phyloP scores from a whole-genome alignment of 768 basidiomycete species.

The Pleurotus tuber-regium region DNA sequence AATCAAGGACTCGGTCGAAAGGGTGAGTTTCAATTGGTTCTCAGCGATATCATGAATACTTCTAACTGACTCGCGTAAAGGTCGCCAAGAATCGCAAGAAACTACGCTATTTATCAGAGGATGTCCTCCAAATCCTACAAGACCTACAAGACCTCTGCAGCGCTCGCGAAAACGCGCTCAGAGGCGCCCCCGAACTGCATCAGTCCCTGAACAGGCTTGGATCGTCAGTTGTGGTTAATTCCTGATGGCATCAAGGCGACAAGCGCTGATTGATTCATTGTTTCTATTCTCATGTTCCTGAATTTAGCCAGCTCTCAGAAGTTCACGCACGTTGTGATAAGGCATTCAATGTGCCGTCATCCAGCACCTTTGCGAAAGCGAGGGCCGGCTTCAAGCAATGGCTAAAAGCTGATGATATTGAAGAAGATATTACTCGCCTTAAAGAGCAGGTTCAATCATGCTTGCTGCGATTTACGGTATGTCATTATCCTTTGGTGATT shows the following conservation, averaged over 20 bases:
- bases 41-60: no score
- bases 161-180: neutral
- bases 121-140: neutral
- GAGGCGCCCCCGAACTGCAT: neutral
- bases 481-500: neutral
- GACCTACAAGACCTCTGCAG: neutral
- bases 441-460: neutral
- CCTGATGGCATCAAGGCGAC: no score
- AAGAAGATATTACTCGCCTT: neutral
- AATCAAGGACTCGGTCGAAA: constrained; percentile 5
- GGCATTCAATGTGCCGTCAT: neutral
- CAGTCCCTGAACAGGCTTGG: neutral
- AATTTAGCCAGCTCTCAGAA: neutral
- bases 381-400: neutral
- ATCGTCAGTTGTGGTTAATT: neutral
- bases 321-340: neutral
- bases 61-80: no score
- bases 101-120: neutral
- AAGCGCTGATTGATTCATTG: neutral
- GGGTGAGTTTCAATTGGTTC: constrained; percentile 2
- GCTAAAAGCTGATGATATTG: neutral
- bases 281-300: neutral
- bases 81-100: neutral
- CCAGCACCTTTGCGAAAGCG: neutral
- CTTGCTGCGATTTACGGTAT: neutral